Evolutionary conservation across 495 filamentous ascomycete species (phyloP).

Genomic region (Bathelium albidoporum): DNA sequence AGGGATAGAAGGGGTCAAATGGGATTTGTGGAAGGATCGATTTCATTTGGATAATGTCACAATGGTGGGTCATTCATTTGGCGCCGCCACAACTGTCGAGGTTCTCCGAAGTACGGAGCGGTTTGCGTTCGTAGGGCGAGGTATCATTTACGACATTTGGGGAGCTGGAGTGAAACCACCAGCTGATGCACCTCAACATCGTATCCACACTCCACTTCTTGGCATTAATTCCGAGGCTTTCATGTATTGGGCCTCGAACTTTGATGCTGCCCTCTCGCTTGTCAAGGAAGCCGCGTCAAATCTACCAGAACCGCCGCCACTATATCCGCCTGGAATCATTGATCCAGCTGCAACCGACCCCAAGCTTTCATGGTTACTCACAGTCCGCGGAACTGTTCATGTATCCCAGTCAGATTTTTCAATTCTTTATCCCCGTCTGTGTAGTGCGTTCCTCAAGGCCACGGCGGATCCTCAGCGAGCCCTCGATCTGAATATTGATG

Average conservation of each 20-base stretch:
- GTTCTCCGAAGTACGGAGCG: slow-evolving; percentile 37
- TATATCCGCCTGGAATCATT: slow-evolving; percentile 22
- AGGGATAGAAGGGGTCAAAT: slow-evolving; percentile 35
- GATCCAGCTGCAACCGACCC: slow-evolving; percentile 5
- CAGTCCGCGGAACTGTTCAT: slow-evolving; percentile 48
- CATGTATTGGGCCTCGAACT: slow-evolving; percentile 51
- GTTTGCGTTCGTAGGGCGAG: slow-evolving; percentile 44
- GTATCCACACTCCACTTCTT: slow-evolving; percentile 41
- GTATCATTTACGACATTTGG: slow-evolving; percentile 51
- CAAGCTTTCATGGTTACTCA: slow-evolving; percentile 44
- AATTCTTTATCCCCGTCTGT: slow-evolving; percentile 47
- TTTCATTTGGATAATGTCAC: slow-evolving; percentile 27
- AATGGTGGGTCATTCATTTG: slow-evolving; percentile 32
- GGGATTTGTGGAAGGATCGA: slow-evolving; percentile 30
- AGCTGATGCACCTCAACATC: slow-evolving; percentile 26
- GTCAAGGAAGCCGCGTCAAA: slow-evolving; percentile 36
- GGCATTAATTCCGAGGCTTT: slow-evolving; percentile 53
- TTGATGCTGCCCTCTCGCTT: slow-evolving; percentile 38
- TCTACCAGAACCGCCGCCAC: neutral
- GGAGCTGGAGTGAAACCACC: slow-evolving; percentile 32
- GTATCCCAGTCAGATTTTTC: slow-evolving; percentile 49
- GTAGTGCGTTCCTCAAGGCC: slow-evolving; percentile 45
- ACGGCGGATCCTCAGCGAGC: slow-evolving; percentile 46
- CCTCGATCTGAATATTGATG: slow-evolving; percentile 46
- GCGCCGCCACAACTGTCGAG: slow-evolving; percentile 31